Evolutionary conservation across 192 early-diverging fungal species (phyloP).

Genomic region (Gigaspora rosea): DNA sequence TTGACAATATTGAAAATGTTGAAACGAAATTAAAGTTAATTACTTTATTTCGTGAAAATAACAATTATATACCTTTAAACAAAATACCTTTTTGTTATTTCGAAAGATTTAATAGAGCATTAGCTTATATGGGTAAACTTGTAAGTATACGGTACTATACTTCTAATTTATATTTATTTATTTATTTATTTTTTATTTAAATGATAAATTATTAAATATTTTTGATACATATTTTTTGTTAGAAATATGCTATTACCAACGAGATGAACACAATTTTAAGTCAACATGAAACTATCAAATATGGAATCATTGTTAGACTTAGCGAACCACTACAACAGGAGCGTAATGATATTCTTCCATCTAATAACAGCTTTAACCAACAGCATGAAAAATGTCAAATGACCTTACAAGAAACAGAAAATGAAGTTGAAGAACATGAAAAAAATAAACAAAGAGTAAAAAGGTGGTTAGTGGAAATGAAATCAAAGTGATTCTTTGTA

Average conservation of each 20-base stretch:
- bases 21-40: conserved; percentile 17
- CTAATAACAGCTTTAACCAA: too few relatives aligned
- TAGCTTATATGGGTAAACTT: conserved; percentile 11
- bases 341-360: background rate
- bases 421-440: too few relatives aligned
- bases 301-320: background rate
- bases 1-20: background rate
- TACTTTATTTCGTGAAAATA: conserved; percentile 19
- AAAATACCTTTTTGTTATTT: background rate
- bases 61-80: conserved; percentile 3
- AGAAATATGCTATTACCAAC: background rate
- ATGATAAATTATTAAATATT: background rate
- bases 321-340: background rate
- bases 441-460: too few relatives aligned
- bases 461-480: too few relatives aligned
- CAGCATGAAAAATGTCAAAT: too few relatives aligned
- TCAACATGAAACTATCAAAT: background rate
- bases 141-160: background rate
- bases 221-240: background rate
- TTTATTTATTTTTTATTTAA: background rate
- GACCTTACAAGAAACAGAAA: too few relatives aligned
- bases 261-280: conserved; percentile 1
- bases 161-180: background rate
- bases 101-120: background rate
- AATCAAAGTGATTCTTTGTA: too few relatives aligned